Percentiles rank a stretch among this genome's conserved stretches.
Evolutionary conservation across 1,139 yeast species (phyloP).

Genomic region (Ogataea hybrid): DNA sequence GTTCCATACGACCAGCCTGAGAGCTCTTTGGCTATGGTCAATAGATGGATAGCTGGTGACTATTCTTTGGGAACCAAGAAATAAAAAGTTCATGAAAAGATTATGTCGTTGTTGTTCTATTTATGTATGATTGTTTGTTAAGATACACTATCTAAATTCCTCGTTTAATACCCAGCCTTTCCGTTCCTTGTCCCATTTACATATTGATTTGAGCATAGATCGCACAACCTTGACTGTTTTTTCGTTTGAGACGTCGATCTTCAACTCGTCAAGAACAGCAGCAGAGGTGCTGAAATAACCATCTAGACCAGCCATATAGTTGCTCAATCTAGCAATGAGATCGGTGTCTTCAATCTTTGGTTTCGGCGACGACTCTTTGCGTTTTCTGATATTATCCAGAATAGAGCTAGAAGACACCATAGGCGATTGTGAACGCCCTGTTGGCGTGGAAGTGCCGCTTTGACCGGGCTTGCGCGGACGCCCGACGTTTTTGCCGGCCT

Average conservation of each 20-base stretch:
- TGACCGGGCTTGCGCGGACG: background rate
- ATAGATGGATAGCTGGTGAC: conserved; percentile 48
- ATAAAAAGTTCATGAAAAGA: background rate
- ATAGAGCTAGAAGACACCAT: conserved; percentile 32
- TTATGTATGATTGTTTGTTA: conserved; percentile 6
- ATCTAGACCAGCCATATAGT: conserved; percentile 35
- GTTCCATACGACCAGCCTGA: conserved; percentile 55
- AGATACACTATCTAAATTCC: conserved; percentile 40
- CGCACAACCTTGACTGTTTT: conserved; percentile 63
- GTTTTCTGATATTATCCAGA: conserved; percentile 35
- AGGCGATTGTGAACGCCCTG: conserved; percentile 13
- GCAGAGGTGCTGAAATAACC: conserved; percentile 53
- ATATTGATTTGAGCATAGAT: conserved; percentile 65
- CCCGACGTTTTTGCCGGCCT: conserved; percentile 51
- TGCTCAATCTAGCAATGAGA: conserved; percentile 30
- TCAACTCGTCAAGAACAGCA: conserved; percentile 51
- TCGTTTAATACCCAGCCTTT: conserved; percentile 67
- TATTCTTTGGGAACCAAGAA: conserved; percentile 30
- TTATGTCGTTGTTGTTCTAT: background rate
- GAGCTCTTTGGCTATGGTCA: conserved; percentile 43
- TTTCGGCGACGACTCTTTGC: conserved; percentile 12
- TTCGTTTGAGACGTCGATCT: conserved; percentile 46
- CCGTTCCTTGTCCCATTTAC: conserved; percentile 57
- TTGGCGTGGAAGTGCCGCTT: conserved; percentile 7
- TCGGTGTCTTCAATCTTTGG: conserved; percentile 22